Evolutionary conservation across 1,139 yeast genomes (phyloP), one percentile per base, ranked within the genome.

Genomic region (Debaryomyces coudertii): DNA sequence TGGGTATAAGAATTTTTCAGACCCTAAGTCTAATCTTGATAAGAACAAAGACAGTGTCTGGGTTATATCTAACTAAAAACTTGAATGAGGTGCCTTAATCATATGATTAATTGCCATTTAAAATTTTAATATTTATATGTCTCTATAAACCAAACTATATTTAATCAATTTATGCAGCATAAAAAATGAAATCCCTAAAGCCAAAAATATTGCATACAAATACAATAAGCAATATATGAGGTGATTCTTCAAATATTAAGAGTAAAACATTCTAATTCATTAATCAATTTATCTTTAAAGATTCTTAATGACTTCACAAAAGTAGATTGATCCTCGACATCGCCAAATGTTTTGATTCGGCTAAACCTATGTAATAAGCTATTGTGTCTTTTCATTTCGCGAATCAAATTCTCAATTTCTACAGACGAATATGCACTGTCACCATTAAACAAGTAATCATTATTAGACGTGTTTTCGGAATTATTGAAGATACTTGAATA

Each of bases 11-110:
- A 38, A 28, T 12, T 38, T 38, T 51, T 49, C 63, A 9, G 76
- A 75, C 1, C 76, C 77, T 7, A 67, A 62, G 49, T 61, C 71
- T n/a, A 69, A 71, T 48, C 60, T 70, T 43, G 66, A 61, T 15
- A 55, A 44, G 2, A 51, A 42, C 6, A 36, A 42, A 20, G 46
- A 36, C 48, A 14, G 7, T 28, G 1, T 15, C 30, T 7, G 34
- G 36, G 4, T 44, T 43, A n/a, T 41, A 43, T 8, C 47, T 48
- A 23, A 38, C 45, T n/a, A 45, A 48, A 11, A 36, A 44, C 22
- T 25, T 43, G 7, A 52, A 52, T 39, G 48, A 45, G 16, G 43
- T 42, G 16, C 18, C 46, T n/a, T 40, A 36, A 20, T 43, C 36
- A 23, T 50, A 51, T 28, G 43, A 35, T 7, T 42, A 30, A 27